Evolutionary conservation across 23 red algal genomes (phyloP).

Genomic region (Pyropia yezoensis): DNA sequence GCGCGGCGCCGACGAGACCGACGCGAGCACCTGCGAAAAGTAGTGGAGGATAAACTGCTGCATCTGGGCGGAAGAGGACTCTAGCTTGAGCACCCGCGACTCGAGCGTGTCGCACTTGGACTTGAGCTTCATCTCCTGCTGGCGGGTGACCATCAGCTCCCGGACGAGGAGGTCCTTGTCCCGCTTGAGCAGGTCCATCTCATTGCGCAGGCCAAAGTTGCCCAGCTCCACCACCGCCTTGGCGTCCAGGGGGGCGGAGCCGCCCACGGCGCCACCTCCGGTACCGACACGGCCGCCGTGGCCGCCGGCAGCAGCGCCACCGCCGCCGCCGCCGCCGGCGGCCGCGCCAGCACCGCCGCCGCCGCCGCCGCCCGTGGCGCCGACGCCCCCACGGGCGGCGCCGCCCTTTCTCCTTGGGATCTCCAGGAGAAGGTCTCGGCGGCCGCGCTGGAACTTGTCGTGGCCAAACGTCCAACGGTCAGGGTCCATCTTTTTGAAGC

Average conservation of each 20-base stretch:
- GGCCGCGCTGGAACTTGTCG: constrained; percentile 67
- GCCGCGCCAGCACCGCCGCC: constrained; percentile 6
- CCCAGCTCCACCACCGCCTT: constrained; percentile 83
- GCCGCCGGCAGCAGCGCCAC: not conserved
- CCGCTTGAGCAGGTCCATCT: constrained; percentile 68
- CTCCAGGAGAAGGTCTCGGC: constrained; percentile 57
- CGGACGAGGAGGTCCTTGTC: constrained; percentile 82
- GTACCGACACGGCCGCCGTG: too few relatives aligned
- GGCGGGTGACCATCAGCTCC: constrained; percentile 82
- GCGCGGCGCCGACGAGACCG: constrained; percentile 43
- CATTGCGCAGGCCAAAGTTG: constrained; percentile 66
- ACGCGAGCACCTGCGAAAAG: constrained; percentile 61
- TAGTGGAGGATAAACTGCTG: constrained; percentile 87
- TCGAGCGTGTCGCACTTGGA: constrained; percentile 60
- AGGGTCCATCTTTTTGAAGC: constrained; percentile 90
- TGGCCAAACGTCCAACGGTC: constrained; percentile 91
- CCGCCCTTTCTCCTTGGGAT: constrained; percentile 23
- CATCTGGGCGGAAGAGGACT: constrained; percentile 67
- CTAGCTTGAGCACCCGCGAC: constrained; percentile 51
- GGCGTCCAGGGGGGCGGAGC: constrained; percentile 2
- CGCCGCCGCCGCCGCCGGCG: not conserved
- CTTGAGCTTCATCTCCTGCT: constrained; percentile 70
- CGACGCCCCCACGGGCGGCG: not conserved
- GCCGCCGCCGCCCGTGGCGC: too few relatives aligned
- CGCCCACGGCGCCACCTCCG: not conserved